phyloP scores from a whole-genome alignment of 2,329 filamentous ascomycete genomes.

The Hortaea werneckii region DNA sequence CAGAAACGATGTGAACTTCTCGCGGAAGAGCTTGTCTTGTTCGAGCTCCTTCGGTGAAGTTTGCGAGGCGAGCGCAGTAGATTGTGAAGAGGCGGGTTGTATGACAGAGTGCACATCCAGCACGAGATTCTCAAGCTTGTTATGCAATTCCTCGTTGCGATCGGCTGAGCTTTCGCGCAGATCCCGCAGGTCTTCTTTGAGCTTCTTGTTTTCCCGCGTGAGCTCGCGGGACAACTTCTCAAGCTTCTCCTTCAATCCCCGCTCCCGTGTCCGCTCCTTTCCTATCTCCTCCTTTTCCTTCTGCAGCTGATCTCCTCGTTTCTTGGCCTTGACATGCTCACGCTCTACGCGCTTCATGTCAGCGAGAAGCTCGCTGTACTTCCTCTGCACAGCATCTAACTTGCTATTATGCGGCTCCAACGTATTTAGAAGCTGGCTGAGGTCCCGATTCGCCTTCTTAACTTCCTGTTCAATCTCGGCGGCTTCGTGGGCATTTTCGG shows the following conservation, averaged over 20 bases:
- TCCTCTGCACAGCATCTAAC: conserved; percentile 80
- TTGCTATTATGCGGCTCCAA: conserved; percentile 89
- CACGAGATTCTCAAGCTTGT: conserved; percentile 69
- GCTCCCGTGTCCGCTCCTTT: conserved; percentile 80
- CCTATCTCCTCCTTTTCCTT: conserved; percentile 91
- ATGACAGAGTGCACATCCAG: conserved; percentile 82
- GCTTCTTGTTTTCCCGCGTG: conserved; percentile 93
- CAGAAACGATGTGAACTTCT: conserved; percentile 88
- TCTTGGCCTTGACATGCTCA: conserved; percentile 92
- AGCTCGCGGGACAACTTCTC: conserved; percentile 93
- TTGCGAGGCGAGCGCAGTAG: conserved; percentile 38
- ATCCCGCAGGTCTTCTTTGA: conserved; percentile 86
- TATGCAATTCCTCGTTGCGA: conserved; percentile 73
- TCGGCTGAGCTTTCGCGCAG: conserved; percentile 77
- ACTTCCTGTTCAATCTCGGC: conserved; percentile 93
- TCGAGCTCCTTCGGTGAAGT: conserved; percentile 76
- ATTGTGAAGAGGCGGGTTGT: conserved; percentile 21
- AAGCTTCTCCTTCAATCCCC: conserved; percentile 86
- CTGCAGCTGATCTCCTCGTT: conserved; percentile 83
- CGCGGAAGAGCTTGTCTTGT: conserved; percentile 69
- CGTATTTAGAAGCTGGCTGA: conserved; percentile 71
- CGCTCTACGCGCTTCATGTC: conserved; percentile 95
- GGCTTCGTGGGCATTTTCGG: conserved; percentile 90
- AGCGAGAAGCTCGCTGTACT: conserved; percentile 80
- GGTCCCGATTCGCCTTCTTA: conserved; percentile 83